Evolutionary conservation across 495 filamentous ascomycete species (phyloP).

Genomic region (Podospora pseudopauciseta): DNA sequence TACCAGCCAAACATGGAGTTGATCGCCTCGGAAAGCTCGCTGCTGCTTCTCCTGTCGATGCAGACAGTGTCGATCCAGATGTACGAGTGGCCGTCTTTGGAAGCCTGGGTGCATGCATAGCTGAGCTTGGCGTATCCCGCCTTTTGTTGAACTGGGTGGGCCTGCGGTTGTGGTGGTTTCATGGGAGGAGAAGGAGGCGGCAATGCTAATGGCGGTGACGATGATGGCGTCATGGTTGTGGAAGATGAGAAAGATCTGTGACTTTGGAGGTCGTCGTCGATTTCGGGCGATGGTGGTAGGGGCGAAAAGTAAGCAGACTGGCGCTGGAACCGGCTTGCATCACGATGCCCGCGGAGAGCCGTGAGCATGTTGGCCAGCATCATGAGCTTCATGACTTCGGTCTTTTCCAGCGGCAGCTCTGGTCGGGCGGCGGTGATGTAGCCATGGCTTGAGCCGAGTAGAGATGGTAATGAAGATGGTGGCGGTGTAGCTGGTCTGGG

Average conservation of each 20-base stretch:
- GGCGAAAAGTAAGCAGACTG: background rate
- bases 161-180: background rate
- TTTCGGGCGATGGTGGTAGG: background rate
- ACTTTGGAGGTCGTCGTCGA: conserved; percentile 8
- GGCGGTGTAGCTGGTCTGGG: background rate
- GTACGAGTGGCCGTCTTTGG: conserved; percentile 18
- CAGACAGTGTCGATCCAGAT: conserved; percentile 32
- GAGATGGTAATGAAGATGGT: background rate
- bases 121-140: conserved; percentile 25
- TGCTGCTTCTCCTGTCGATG: conserved; percentile 25
- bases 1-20: conserved; percentile 32
- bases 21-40: conserved; percentile 29
- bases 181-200: conserved; percentile 4
- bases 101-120: conserved; percentile 24
- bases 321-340: background rate
- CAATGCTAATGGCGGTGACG: background rate
- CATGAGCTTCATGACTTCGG: conserved; percentile 27
- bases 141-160: conserved; percentile 22
- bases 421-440: background rate
- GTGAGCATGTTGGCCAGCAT: conserved; percentile 28
- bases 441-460: background rate
- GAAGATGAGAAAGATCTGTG: background rate
- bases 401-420: conserved; percentile 4
- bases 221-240: background rate
- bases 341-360: conserved; percentile 22